Conservation (phyloP, 805 yeast species). For the Candida hispaniensis region DNA sequence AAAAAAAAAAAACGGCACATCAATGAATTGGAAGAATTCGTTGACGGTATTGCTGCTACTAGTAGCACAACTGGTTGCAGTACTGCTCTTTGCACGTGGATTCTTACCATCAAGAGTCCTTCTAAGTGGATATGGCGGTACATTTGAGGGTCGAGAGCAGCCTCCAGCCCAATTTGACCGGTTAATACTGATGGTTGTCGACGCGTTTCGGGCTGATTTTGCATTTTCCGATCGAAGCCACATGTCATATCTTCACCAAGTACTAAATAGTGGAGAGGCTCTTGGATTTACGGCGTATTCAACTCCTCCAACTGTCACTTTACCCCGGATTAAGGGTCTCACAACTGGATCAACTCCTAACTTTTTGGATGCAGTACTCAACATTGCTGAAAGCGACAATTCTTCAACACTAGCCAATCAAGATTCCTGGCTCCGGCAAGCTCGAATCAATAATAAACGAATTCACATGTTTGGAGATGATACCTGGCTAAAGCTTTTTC, state of each 20-base stretch:
- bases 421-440: slow-evolving; percentile 82
- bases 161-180: slow-evolving; percentile 47
- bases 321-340: slow-evolving; percentile 85
- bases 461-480: slow-evolving; percentile 93
- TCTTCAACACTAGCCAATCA: slow-evolving; percentile 56
- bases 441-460: slow-evolving; percentile 33
- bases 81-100: slow-evolving; percentile 61
- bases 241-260: slow-evolving; percentile 54
- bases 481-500: slow-evolving; percentile 91
- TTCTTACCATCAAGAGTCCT: slow-evolving; percentile 87
- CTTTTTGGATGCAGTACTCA: slow-evolving; percentile 86
- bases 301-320: slow-evolving; percentile 92
- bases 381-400: slow-evolving; percentile 83
- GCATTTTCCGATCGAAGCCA: slow-evolving; percentile 49
- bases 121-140: slow-evolving; percentile 44
- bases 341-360: slow-evolving; percentile 93
- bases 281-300: slow-evolving; percentile 85
- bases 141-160: no score
- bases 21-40: no score
- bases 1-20: no score
- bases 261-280: slow-evolving; percentile 58
- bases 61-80: slow-evolving; percentile 40
- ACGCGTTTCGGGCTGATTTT: slow-evolving; percentile 87
- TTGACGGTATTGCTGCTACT: no score
- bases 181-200: slow-evolving; percentile 75